Percentiles rank a stretch among this genome's conserved stretches.
Evolutionary conservation across 129 eudicot species (phyloP).

Genomic region (Gnaphalium uliginosum): DNA sequence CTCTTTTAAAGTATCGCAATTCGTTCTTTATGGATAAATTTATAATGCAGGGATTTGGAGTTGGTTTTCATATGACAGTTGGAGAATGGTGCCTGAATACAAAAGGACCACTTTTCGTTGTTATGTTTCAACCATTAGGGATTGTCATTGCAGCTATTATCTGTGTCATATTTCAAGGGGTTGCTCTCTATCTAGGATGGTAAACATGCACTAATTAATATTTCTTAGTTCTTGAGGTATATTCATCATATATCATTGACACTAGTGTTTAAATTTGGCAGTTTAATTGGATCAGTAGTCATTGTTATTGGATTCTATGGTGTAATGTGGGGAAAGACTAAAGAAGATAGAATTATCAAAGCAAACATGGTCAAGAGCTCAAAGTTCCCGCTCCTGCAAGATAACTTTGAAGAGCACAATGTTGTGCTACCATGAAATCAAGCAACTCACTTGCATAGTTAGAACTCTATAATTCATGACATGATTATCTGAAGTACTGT

Average conservation of each 20-base stretch:
- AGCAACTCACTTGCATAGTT: too few species aligned
- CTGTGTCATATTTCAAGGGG: slow-evolving; percentile 49
- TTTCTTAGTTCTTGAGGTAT: not conserved
- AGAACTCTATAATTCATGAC: not conserved
- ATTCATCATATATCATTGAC: not conserved
- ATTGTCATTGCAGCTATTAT: slow-evolving; percentile 46
- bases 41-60: slow-evolving; percentile 55
- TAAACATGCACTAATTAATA: not conserved
- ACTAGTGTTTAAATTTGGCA: not conserved
- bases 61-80: slow-evolving; percentile 44
- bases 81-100: slow-evolving; percentile 53
- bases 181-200: slow-evolving; percentile 63
- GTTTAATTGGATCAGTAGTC: not conserved
- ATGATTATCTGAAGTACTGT: not conserved
- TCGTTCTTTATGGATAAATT: not conserved
- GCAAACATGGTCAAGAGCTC: slow-evolving; percentile 16
- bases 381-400: slow-evolving; percentile 44
- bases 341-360: slow-evolving; percentile 40
- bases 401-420: slow-evolving; percentile 12
- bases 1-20: not conserved
- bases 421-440: slow-evolving; percentile 22
- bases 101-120: slow-evolving; percentile 64
- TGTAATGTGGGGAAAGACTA: slow-evolving; percentile 65
- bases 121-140: slow-evolving; percentile 64
- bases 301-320: slow-evolving; percentile 57